A percentile compares a stretch with the other conserved stretches of the same genome.
These are phyloP conservation scores for Terfezia boudieri DNA, from an alignment of 495 filamentous ascomycete genomes.

Conservation along the genomic window DNA sequence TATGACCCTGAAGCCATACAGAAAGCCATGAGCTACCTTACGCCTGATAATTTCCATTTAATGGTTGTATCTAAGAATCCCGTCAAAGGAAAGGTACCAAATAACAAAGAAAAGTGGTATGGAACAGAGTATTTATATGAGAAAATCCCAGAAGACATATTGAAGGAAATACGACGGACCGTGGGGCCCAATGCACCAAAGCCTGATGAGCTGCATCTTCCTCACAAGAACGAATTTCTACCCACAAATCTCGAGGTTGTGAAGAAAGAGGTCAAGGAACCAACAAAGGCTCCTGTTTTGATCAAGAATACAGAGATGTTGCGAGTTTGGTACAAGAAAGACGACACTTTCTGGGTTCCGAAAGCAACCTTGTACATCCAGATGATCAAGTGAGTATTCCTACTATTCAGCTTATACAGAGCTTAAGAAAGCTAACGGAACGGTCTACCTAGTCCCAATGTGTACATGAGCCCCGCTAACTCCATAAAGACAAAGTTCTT, in stretches of 20 bases:
- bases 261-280: constrained; percentile 63
- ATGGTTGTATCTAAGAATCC: constrained; percentile 59
- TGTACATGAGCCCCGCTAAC: constrained; percentile 53
- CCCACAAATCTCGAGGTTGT: constrained; percentile 84
- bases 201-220: constrained; percentile 59
- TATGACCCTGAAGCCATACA: constrained; percentile 59
- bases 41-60: constrained; percentile 75
- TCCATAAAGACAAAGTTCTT: constrained; percentile 59
- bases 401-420: neutral
- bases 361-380: constrained; percentile 70
- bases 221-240: constrained; percentile 89
- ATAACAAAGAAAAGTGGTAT: constrained; percentile 90
- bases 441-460: constrained; percentile 29
- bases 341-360: constrained; percentile 96
- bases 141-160: constrained; percentile 55
- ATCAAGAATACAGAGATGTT: constrained; percentile 67
- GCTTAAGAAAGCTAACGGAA: neutral
- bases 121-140: constrained; percentile 81
- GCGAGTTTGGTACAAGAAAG: constrained; percentile 96
- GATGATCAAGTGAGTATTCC: constrained; percentile 34
- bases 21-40: constrained; percentile 48
- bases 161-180: constrained; percentile 44
- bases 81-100: constrained; percentile 46
- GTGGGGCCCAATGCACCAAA: constrained; percentile 31
- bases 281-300: constrained; percentile 52